Evolutionary conservation across 331 rosid genomes (phyloP), one percentile per base, ranked within the genome.

Genomic region (Pyrus hybrid): DNA sequence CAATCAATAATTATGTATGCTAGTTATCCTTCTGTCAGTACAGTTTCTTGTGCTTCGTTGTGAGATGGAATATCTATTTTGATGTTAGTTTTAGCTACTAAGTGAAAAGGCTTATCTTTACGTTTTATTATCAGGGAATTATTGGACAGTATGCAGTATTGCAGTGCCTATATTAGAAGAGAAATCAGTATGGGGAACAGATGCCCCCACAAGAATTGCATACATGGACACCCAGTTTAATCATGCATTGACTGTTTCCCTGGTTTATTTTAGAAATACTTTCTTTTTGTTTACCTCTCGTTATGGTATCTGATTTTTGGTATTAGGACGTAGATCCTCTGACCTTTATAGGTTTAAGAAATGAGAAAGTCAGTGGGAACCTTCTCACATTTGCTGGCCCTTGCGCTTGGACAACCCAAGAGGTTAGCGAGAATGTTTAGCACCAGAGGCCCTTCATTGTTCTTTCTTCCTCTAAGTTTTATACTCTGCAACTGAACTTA

Each of bases 111-210:
- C 25, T 35, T 33, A 8, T 6, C n/a, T n/a, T n/a, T n/a, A n/a
- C n/a, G n/a, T n/a, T n/a, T n/a, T n/a, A n/a, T n/a, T n/a, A n/a
- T n/a, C n/a, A n/a, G n/a, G n/a, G n/a, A n/a, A n/a, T n/a, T n/a
- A n/a, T n/a, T n/a, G n/a, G n/a, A n/a, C n/a, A n/a, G n/a, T n/a
- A n/a, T n/a, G n/a, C n/a, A n/a, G n/a, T n/a, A n/a, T n/a, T n/a
- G n/a, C n/a, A n/a, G n/a, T n/a, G n/a, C n/a, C 16, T 41, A 92
- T 92, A 66, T 87, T 94, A 5, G 97, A 89, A 82, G 99, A 94
- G 76, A 94, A 94, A 84, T 94, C 97, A 51, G 99, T 92, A 68
- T 94, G 99, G 99, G 99, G 97, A 68, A 94, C 99, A 0, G 99
- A 92, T 72, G 99, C 99, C 68, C 96, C 99, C 20, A 94, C 99